Evolutionary conservation across 2,329 filamentous ascomycete genomes (phyloP), one percentile per base, ranked within the genome.

Genomic region (Huntiella moniliformis): DNA sequence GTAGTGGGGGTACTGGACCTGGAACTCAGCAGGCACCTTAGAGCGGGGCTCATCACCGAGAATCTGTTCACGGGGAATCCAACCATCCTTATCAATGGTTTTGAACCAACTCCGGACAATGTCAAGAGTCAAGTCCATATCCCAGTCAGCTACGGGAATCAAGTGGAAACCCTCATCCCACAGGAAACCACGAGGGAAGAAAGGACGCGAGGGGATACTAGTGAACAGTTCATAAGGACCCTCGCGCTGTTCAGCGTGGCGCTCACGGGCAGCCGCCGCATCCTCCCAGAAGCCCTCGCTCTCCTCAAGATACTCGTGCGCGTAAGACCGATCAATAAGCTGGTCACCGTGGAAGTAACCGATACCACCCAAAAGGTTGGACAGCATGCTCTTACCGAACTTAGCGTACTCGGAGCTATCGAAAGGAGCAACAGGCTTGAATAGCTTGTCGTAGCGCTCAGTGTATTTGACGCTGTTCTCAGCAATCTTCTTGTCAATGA

Each of bases 141-240:
- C 91, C 82, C 87, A 98, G 53, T 98, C 88, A 15, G 85, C 73
- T 45, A 98, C 79, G 1, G 87, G 87, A 41, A 94, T 67, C 33
- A 98, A 67, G 57, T 98, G 91, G 63, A 96, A 98, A 0, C 91
- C 91, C 60, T 98, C 91, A 55, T 98, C 91, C 91, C 91, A 98
- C 3, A 96, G 69, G 60, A 98, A 98, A 1, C 91, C 91, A 51
- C 91, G 74, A 1, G 91, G 91, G 63, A 98, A 98, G 67, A 98
- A 98, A 0, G 91, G 83, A 4, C 91, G 71, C 6, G 88, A 96
- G 0, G 91, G 91, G 47, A 96, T 79, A 55, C 79, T 84, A 5
- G 87, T 92, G 59, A 87, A 96, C 2, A 98, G 73, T 59, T 94
- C 84, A 46, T 79, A 83, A 1, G 88, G 85, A 0, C 84, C 84